Percentiles rank a stretch among this genome's conserved stretches.
These are phyloP conservation scores for Kodamaea jinghongensis DNA, from an alignment of 805 yeast species.

Conservation along the genomic window DNA sequence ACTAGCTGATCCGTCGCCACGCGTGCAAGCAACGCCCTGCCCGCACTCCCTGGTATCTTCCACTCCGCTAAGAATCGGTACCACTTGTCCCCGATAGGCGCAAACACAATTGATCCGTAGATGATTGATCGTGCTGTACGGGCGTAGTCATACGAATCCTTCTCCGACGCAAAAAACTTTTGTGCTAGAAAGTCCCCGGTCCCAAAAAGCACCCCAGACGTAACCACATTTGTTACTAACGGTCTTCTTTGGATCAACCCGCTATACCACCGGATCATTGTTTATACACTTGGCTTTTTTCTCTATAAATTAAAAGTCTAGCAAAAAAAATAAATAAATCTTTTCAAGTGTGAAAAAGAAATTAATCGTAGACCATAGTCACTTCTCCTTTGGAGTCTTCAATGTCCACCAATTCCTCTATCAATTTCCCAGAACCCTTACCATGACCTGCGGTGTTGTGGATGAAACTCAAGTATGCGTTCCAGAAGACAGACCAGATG, in stretches of 20 bases:
- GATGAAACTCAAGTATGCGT: conserved; percentile 39
- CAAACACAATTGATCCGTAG: conserved; percentile 73
- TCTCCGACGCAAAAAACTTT: conserved; percentile 36
- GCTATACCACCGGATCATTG: conserved; percentile 5
- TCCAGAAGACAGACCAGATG: conserved; percentile 43
- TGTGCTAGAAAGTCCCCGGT: conserved; percentile 79
- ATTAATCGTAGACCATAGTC: conserved; percentile 30
- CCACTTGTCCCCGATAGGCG: conserved; percentile 75
- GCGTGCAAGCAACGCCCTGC: conserved; percentile 24
- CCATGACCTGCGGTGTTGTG: conserved; percentile 49
- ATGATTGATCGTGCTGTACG: conserved; percentile 62
- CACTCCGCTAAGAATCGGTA: conserved; percentile 45
- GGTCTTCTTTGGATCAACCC: conserved; percentile 3
- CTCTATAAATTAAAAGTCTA: not conserved
- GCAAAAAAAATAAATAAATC: no score
- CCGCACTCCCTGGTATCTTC: conserved; percentile 15
- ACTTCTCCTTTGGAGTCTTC: conserved; percentile 35
- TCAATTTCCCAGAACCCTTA: conserved; percentile 31
- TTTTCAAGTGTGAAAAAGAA: no score
- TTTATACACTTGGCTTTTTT: not conserved
- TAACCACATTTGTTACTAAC: conserved; percentile 38
- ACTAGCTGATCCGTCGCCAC: conserved; percentile 69
- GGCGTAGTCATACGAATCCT: conserved; percentile 41
- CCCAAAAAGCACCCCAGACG: conserved; percentile 62
- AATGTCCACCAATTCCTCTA: conserved; percentile 40